These are phyloP conservation scores for Quercus rubra DNA, from an alignment of 306 rosid species.

Conservation along the genomic window DNA sequence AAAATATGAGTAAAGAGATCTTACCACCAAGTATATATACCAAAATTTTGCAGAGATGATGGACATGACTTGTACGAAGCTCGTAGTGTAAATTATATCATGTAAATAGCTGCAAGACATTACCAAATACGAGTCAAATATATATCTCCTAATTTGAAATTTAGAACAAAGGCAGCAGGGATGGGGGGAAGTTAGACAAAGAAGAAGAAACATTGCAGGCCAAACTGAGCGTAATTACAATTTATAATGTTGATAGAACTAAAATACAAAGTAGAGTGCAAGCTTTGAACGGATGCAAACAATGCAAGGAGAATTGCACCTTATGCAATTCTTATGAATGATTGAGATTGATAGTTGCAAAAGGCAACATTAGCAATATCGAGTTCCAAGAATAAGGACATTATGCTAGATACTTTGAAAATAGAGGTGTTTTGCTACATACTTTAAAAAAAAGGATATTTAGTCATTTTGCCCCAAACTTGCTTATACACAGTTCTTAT, in stretches of 20 bases:
- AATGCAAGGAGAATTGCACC: too few relatives aligned
- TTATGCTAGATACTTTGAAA: too few relatives aligned
- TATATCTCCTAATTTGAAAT: neutral
- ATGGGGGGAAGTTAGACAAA: neutral
- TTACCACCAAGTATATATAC: slow-evolving; percentile 84
- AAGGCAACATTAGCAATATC: too few relatives aligned
- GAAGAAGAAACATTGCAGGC: neutral
- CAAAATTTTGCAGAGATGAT: slow-evolving; percentile 89
- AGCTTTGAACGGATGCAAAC: too few relatives aligned
- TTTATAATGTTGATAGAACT: neutral
- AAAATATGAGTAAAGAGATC: slow-evolving; percentile 14
- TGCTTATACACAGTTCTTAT: too few relatives aligned
- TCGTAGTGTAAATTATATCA: slow-evolving; percentile 83
- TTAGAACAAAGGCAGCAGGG: neutral
- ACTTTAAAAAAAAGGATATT: too few relatives aligned
- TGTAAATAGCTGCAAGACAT: slow-evolving; percentile 70
- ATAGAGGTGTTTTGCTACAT: too few relatives aligned
- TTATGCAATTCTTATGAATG: too few relatives aligned
- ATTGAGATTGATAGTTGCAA: too few relatives aligned
- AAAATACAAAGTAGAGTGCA: too few relatives aligned
- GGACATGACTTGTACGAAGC: slow-evolving; percentile 92
- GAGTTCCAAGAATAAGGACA: too few relatives aligned
- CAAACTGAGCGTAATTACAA: neutral
- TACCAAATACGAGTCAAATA: slow-evolving; percentile 15
- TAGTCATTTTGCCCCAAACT: too few relatives aligned